Evolutionary conservation across 768 basidiomycete species (phyloP).

Genomic region (Lyophyllum atratum): DNA sequence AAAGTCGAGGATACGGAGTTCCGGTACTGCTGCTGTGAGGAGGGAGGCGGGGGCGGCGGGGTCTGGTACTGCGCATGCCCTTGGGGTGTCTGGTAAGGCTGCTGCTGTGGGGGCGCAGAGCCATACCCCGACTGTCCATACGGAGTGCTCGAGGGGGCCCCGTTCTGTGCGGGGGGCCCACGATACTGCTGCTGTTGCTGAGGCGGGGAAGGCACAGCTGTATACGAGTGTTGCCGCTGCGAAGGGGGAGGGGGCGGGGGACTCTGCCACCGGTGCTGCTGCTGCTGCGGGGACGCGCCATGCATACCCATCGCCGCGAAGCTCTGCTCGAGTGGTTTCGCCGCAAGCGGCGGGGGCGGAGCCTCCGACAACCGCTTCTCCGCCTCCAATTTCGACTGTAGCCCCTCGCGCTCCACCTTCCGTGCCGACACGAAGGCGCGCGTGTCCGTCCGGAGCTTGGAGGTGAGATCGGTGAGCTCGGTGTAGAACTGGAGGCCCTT

Average conservation of each 20-base stretch:
- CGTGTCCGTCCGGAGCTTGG: slow-evolving; percentile 57
- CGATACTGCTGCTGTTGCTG: slow-evolving; percentile 11
- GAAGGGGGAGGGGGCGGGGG: slow-evolving; percentile 21
- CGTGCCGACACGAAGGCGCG: slow-evolving; percentile 65
- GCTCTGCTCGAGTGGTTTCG: slow-evolving; percentile 37
- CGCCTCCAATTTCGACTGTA: slow-evolving; percentile 71
- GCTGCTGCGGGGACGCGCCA: slow-evolving; percentile 13
- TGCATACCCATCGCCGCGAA: slow-evolving; percentile 16
- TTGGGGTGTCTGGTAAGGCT: slow-evolving; percentile 14
- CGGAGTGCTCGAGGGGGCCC: slow-evolving; percentile 10
- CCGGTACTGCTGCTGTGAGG: slow-evolving; percentile 20
- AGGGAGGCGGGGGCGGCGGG: slow-evolving; percentile 19
- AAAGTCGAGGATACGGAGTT: slow-evolving; percentile 23
- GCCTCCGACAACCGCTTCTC: slow-evolving; percentile 60
- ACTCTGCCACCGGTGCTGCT: slow-evolving; percentile 20
- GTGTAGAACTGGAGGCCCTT: slow-evolving; percentile 91
- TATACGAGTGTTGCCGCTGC: slow-evolving; percentile 8
- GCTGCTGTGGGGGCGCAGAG: slow-evolving; percentile 13
- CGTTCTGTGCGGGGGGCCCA: slow-evolving; percentile 19
- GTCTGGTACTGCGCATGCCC: slow-evolving; percentile 15
- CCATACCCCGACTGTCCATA: slow-evolving; percentile 6
- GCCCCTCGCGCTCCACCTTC: slow-evolving; percentile 65
- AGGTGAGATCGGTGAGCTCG: slow-evolving; percentile 69
- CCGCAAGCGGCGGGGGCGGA: slow-evolving; percentile 46
- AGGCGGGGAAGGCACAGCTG: slow-evolving; percentile 22